Percentiles rank a stretch among this genome's conserved stretches.
These are phyloP conservation scores for Vanilla planifolia DNA, from an alignment of 106 monocot genomes.

Conservation along the genomic window DNA sequence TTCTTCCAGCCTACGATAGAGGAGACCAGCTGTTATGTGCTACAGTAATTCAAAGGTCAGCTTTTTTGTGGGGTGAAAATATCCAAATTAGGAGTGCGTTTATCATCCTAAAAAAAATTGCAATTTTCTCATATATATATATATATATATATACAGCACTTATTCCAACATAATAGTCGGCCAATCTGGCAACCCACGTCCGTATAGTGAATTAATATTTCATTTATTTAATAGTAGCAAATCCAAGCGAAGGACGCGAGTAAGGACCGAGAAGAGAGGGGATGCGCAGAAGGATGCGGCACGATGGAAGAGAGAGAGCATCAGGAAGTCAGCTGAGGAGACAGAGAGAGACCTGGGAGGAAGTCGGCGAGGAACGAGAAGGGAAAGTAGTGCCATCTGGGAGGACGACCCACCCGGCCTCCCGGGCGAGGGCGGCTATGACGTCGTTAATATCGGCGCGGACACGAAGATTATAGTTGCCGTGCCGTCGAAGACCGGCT, in stretches of 20 bases:
- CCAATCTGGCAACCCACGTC: no score
- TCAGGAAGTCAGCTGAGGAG: neutral
- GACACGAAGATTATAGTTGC: conserved; percentile 82
- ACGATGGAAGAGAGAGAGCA: neutral
- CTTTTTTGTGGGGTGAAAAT: neutral
- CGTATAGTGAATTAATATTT: neutral
- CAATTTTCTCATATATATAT: neutral
- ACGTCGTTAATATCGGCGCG: conserved; percentile 98
- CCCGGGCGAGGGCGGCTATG: conserved; percentile 81
- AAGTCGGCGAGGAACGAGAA: conserved; percentile 10
- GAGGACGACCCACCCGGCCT: conserved; percentile 88
- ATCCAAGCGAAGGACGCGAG: neutral
- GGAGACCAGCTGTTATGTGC: neutral
- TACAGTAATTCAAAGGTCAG: neutral
- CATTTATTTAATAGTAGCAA: neutral
- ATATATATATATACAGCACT: no score
- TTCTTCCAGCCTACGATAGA: conserved; percentile 33
- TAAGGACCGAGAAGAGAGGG: neutral
- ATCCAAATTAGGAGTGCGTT: neutral
- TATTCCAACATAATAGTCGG: no score
- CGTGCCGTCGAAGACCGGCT: conserved; percentile 72
- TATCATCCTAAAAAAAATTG: neutral
- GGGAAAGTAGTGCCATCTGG: conserved; percentile 96
- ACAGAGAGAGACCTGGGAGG: conserved; percentile 9
- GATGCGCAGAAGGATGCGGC: conserved; percentile 6